A percentile compares a stretch with the other conserved stretches of the same genome.
phyloP scores from a whole-genome alignment of 2,329 filamentous ascomycete genomes.

The Botrytis pseudocinerea region DNA sequence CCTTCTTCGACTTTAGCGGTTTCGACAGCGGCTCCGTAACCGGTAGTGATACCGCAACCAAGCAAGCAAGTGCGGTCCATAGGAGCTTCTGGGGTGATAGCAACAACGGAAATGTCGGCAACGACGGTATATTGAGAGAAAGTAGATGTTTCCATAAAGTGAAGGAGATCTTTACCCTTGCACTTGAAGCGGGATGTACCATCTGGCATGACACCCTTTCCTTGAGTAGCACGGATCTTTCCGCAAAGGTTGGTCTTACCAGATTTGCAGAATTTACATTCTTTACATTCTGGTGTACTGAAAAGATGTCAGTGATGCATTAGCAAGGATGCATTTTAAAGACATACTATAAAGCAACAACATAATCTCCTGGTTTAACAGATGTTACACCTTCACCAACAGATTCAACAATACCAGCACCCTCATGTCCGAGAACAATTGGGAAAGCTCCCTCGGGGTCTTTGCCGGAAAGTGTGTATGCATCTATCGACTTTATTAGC shows the following conservation, averaged over 20 bases:
- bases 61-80: constrained; percentile 97
- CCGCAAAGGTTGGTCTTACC: constrained; percentile 99
- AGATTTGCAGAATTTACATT: constrained; percentile 99
- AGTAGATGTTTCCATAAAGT: constrained; percentile 99
- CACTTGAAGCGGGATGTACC: constrained; percentile 92
- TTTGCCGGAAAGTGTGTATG: constrained; percentile 93
- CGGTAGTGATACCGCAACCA: constrained; percentile 97
- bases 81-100: constrained; percentile 83
- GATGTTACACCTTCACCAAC: constrained; percentile 93
- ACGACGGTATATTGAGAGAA: constrained; percentile 99
- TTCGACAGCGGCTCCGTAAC: constrained; percentile 92
- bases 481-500: constrained; percentile 56
- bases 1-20: constrained; percentile 91
- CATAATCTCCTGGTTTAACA: constrained; percentile 91
- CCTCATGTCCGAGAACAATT: constrained; percentile 85
- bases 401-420: constrained; percentile 88
- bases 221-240: constrained; percentile 97
- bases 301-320: constrained; percentile 15
- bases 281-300: constrained; percentile 92
- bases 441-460: constrained; percentile 95
- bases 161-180: constrained; percentile 91
- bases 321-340: neutral
- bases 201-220: constrained; percentile 94
- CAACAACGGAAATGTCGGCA: constrained; percentile 96
- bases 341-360: constrained; percentile 80